A percentile compares a stretch with the other conserved stretches of the same genome.
These are phyloP conservation scores for Gomphus bonarii DNA, from an alignment of 1,284 basidiomycete genomes.

Conservation along the genomic window DNA sequence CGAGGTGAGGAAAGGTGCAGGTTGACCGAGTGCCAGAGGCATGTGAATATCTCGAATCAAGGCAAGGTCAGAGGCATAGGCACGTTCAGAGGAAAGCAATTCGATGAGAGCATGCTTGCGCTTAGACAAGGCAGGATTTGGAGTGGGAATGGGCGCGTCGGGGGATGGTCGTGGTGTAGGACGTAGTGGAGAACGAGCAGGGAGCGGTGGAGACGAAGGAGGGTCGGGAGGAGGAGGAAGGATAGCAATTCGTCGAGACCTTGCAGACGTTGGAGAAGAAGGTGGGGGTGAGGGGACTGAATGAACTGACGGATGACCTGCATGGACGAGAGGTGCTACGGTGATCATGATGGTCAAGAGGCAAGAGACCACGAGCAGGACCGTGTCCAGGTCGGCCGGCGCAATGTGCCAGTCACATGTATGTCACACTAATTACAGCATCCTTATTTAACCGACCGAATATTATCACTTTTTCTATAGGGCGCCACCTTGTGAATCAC, in stretches of 20 bases:
- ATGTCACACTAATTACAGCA: neutral
- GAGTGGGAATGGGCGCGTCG: neutral
- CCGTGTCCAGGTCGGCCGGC: neutral
- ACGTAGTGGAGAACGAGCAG: conserved; percentile 6
- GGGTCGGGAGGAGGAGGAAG: conserved; percentile 5
- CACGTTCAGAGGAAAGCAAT: conserved; percentile 73
- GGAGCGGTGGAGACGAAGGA: neutral
- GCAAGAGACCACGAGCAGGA: neutral
- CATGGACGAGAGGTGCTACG: neutral
- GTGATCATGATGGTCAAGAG: conserved; percentile 1
- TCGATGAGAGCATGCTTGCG: conserved; percentile 80
- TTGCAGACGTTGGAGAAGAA: neutral
- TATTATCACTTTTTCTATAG: no score
- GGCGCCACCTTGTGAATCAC: no score
- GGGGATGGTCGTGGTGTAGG: neutral
- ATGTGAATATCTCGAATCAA: conserved; percentile 81
- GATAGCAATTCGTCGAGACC: conserved; percentile 8
- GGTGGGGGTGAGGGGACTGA: neutral
- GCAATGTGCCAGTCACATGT: neutral
- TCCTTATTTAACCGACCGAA: neutral
- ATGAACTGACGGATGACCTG: neutral
- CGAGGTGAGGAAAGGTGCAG: conserved; percentile 20
- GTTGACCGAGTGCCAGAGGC: conserved; percentile 47
- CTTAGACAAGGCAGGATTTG: conserved; percentile 40
- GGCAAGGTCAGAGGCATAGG: conserved; percentile 82